A percentile compares a stretch with the other conserved stretches of the same genome.
Conservation (phyloP, 805 yeast genomes). For the Vanderwaltozyma tropicalis region DNA sequence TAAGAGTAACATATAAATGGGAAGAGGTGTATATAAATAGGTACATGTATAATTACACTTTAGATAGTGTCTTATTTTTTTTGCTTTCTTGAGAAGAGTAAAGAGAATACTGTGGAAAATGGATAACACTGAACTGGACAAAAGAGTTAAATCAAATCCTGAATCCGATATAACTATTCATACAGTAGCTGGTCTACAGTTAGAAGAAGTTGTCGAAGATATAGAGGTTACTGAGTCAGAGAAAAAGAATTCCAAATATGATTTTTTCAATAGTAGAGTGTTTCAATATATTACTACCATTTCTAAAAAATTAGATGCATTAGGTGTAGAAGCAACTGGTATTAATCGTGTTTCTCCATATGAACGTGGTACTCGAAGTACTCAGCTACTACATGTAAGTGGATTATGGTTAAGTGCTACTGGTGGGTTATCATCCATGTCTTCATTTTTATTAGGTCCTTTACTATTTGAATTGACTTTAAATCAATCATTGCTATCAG, state of each 20-base stretch:
- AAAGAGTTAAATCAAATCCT: no score
- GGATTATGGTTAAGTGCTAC: conserved; percentile 82
- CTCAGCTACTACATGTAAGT: conserved; percentile 37
- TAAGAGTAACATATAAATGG: no score
- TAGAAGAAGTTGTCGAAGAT: background rate
- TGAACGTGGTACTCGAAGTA: conserved; percentile 41
- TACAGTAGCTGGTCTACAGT: no score
- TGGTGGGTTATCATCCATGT: conserved; percentile 85
- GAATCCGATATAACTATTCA: no score
- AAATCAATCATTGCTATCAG: conserved; percentile 50
- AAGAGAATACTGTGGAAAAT: no score
- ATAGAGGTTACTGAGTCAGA: background rate
- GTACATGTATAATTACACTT: no score
- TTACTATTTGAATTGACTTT: conserved; percentile 60
- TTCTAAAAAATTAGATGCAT: conserved; percentile 40
- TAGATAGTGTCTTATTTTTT: no score
- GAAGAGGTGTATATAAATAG: no score
- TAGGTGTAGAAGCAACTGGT: conserved; percentile 70
- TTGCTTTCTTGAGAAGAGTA: no score
- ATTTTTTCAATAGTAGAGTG: background rate
- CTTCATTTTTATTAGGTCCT: conserved; percentile 71
- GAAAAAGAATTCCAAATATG: background rate
- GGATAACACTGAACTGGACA: no score
- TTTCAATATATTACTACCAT: conserved; percentile 4
- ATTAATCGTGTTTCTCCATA: conserved; percentile 64